These are phyloP conservation scores for Halenospora varia DNA, from an alignment of 495 filamentous ascomycete genomes.

Conservation along the genomic window DNA sequence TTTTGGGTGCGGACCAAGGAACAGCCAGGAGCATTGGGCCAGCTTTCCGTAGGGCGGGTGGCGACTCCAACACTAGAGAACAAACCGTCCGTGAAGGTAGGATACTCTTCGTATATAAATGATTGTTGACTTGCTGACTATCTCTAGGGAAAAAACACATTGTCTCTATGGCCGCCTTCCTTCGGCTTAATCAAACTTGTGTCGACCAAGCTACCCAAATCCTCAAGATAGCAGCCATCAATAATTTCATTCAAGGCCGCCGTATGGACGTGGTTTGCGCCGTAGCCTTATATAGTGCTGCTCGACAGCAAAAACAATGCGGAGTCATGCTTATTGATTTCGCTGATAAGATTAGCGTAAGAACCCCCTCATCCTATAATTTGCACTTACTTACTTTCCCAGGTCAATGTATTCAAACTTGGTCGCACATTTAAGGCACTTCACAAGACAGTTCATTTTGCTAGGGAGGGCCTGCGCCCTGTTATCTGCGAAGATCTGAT, in stretches of 20 bases:
- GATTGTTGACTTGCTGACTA: too few species aligned
- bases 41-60: slow-evolving; percentile 48
- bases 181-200: slow-evolving; percentile 54
- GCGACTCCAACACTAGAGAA: slow-evolving; percentile 51
- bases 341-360: slow-evolving; percentile 68
- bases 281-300: slow-evolving; percentile 82
- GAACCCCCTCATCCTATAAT: slow-evolving; percentile 1
- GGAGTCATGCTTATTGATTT: slow-evolving; percentile 90
- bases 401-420: slow-evolving; percentile 88
- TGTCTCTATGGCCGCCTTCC: slow-evolving; percentile 39
- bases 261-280: slow-evolving; percentile 79
- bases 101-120: too few species aligned
- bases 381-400: slow-evolving; percentile 20
- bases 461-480: slow-evolving; percentile 42
- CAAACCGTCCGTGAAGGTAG: slow-evolving; percentile 63
- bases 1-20: slow-evolving; percentile 75
- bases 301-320: slow-evolving; percentile 59
- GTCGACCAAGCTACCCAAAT: slow-evolving; percentile 61
- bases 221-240: slow-evolving; percentile 71
- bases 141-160: slow-evolving; percentile 37
- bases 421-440: slow-evolving; percentile 78
- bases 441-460: slow-evolving; percentile 58
- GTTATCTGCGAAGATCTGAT: slow-evolving; percentile 84
- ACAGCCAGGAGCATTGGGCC: slow-evolving; percentile 41
- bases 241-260: slow-evolving; percentile 87